Base-by-base conservation (phyloP, 768 basidiomycete species). In the Lepiota brunneoincarnata region DNA sequence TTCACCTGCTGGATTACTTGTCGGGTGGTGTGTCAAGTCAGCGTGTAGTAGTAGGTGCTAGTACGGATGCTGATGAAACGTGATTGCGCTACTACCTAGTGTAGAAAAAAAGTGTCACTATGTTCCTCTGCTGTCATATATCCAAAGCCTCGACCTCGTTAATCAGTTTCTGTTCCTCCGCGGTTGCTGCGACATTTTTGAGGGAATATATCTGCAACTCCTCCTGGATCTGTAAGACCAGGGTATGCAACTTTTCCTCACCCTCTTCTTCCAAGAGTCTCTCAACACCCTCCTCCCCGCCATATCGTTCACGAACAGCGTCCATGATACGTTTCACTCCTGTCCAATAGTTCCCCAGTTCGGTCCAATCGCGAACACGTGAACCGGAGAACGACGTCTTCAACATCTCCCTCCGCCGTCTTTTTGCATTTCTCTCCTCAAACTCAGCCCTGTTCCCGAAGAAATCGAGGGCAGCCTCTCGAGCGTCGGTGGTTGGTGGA, bases 321-420 rank as follows among this genome's bases (percentile, higher is more conserved):
- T 78, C 75, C 80, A 83, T 83, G 43, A 84, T 71, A 43, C 63
- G 61, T 59, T 83, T 78, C 21, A 83, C 72, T 3, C 71, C 73
- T 45, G 38, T 67, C 75, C 79, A 79, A 51, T 69, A 64, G 26
- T 67, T 63, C 11, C 69, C 74, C 35, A 82, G 57, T 3, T 73
- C 72, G 2, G 79, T 71, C 84, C 82, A 86, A 51, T 81, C 75
- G n/a, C 73, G 72, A 9, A 87, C 76, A 21, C 65, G 69, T 11
- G 66, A 68, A 3, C 83, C 82, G 52, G 71, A 79, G 61, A 81
- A 87, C 1, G 65, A 63, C 10, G 62, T 61, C 63, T 78, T 84
- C 35, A 80, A 23, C 48, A 66, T 67, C 28, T 61, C 49, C 46
- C 67, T 68, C 50, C 55, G 56, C 17, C 51, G 64, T 56, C 63